A percentile compares a stretch with the other conserved stretches of the same genome.
These are phyloP conservation scores for Colletotrichum brevisporum DNA, from an alignment of 2,329 filamentous ascomycete species.

Conservation along the genomic window DNA sequence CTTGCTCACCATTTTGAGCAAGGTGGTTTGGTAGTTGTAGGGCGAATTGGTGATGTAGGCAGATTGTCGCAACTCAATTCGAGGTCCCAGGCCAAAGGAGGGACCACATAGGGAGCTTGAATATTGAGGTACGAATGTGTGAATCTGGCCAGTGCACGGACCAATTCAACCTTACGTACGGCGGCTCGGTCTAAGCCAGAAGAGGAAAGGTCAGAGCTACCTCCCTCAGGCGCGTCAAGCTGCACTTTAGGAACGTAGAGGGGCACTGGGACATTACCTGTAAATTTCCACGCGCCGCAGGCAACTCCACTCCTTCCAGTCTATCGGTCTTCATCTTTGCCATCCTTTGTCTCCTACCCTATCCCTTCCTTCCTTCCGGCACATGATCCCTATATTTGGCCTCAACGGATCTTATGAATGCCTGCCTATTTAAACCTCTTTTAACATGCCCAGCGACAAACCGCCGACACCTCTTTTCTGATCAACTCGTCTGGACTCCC, in stretches of 20 bases:
- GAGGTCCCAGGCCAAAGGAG: conserved; percentile 31
- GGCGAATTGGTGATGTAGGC: conserved; percentile 33
- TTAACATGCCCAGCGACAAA: neutral
- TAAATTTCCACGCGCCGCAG: conserved; percentile 38
- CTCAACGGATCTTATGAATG: neutral
- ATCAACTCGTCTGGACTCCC: neutral
- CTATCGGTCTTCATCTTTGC: conserved; percentile 6
- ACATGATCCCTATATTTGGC: neutral
- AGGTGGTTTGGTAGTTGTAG: conserved; percentile 19
- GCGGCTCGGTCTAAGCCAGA: conserved; percentile 9
- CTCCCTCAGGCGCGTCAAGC: conserved; percentile 25
- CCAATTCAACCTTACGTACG: conserved; percentile 35
- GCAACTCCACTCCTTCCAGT: conserved; percentile 25
- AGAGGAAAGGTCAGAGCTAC: conserved; percentile 17
- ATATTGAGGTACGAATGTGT: conserved; percentile 43
- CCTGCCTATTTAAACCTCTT: neutral
- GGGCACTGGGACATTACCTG: conserved; percentile 20
- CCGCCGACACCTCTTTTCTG: neutral
- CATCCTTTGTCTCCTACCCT: conserved; percentile 24
- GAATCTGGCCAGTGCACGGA: conserved; percentile 44
- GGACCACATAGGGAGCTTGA: conserved; percentile 36
- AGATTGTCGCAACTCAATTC: conserved; percentile 39
- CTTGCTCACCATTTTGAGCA: conserved; percentile 40
- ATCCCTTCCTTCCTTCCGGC: conserved; percentile 1
- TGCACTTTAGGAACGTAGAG: conserved; percentile 34